Base-by-base conservation (phyloP, 2,329 filamentous ascomycete genomes). In the Gaeumannomyces sp. region DNA sequence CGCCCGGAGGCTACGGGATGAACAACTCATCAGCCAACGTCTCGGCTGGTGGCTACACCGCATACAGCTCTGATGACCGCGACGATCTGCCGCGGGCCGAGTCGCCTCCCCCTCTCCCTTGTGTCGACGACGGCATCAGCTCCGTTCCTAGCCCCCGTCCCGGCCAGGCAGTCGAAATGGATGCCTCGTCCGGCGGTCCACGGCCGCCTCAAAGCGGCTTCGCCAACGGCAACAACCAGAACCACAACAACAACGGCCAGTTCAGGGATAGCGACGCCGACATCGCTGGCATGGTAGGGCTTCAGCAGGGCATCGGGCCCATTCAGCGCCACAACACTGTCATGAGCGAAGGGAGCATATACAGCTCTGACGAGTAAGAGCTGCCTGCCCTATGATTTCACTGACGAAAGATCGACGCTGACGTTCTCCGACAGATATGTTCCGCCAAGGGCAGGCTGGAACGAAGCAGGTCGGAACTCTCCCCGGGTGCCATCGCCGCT, bases 161-260 rank as follows among this genome's bases (percentile, higher is more conserved):
- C 16, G 87, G 87, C 13, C 88, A 89, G 71, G 87, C 89, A 3
- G 84, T 93, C 64, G 92, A 95, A 74, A 93, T 96, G 91, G 89
- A 93, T 73, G 87, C 89, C 45, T 80, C 82, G n/a, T 80, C 80
- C n/a, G 82, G 82, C 56, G 82, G 80, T 64, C 81, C 83, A n/a
- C 74, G 76, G 64, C 77, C 76, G 33, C 67, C 77, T 3, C 78
- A 77, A 19, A 71, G 71, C 56, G 77, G 76, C 19, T 81, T 78
- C 67, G 81, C 77, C 45, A n/a, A 22, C 13, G 45, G 19, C 6
- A 50, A 50, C 45, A 22, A 27, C 14, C 28, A n/a, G 28, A 33
- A 28, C 59, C 10, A 19, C 31, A 10, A 25, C 31, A 64, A 81
- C 65, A 81, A 80, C 65, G 78, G 78, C 62, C 76, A 77, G 50